A percentile compares a stretch with the other conserved stretches of the same genome.
Evolutionary conservation across 2,329 filamentous ascomycete genomes (phyloP).

Genomic region (Trichoderma sp.): DNA sequence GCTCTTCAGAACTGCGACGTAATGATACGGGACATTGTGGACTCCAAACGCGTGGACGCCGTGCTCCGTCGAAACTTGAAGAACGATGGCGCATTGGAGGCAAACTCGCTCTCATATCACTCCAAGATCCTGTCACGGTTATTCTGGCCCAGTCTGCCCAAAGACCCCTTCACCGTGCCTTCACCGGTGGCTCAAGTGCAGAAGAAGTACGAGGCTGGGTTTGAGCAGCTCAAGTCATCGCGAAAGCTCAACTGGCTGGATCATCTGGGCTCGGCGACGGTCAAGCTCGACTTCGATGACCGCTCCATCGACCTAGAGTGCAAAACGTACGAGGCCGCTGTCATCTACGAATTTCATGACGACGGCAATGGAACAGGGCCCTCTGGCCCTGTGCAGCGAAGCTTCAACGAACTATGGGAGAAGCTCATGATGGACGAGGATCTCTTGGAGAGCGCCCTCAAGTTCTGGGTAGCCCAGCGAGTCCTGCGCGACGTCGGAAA

Average conservation of each 20-base stretch:
- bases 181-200: conserved; percentile 62
- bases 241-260: conserved; percentile 89
- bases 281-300: conserved; percentile 83
- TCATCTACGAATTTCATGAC: conserved; percentile 79
- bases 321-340: conserved; percentile 81
- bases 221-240: conserved; percentile 77
- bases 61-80: conserved; percentile 57
- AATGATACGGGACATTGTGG: conserved; percentile 91
- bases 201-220: conserved; percentile 70
- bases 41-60: conserved; percentile 74
- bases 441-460: conserved; percentile 67
- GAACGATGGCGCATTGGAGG: conserved; percentile 27
- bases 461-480: conserved; percentile 70
- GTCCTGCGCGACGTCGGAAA: conserved; percentile 62
- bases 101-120: conserved; percentile 55
- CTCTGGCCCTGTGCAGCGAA: conserved; percentile 44
- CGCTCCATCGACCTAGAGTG: conserved; percentile 72
- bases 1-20: conserved; percentile 92
- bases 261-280: conserved; percentile 74
- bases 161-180: conserved; percentile 69
- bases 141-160: conserved; percentile 85
- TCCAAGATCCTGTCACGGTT: conserved; percentile 87
- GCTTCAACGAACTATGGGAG: conserved; percentile 57
- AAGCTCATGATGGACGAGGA: conserved; percentile 72
- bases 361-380: conserved; percentile 38